Evolutionary conservation across 768 basidiomycete genomes (phyloP).

Genomic region (Mycena galericulata): DNA sequence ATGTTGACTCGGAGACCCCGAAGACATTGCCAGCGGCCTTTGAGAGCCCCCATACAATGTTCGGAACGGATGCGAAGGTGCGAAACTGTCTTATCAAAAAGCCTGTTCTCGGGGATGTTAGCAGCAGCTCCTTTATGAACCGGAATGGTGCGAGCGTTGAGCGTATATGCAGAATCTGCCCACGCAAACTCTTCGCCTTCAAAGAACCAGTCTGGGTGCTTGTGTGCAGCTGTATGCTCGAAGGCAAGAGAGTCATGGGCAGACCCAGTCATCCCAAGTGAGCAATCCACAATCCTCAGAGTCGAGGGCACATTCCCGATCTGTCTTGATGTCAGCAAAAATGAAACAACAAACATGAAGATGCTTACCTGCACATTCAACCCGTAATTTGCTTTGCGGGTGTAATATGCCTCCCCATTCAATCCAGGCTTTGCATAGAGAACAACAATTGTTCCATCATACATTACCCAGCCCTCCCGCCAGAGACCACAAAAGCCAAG

Average conservation of each 20-base stretch:
- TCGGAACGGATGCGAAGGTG: conserved; percentile 48
- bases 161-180: conserved; percentile 39
- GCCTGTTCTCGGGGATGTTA: conserved; percentile 37
- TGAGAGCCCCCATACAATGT: conserved; percentile 52
- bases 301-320: conserved; percentile 48
- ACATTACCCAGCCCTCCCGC: conserved; percentile 10
- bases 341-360: background rate
- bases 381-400: no score
- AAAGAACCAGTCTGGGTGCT: conserved; percentile 43
- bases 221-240: conserved; percentile 41
- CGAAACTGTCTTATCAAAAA: conserved; percentile 45
- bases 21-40: conserved; percentile 48
- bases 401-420: no score
- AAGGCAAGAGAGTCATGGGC: conserved; percentile 51
- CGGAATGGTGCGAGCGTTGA: no score
- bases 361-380: no score
- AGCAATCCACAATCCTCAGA: conserved; percentile 46
- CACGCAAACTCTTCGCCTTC: conserved; percentile 42
- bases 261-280: conserved; percentile 47
- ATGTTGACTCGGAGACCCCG: conserved; percentile 45
- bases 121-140: conserved; percentile 47
- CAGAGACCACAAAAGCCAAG: background rate
- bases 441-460: background rate
- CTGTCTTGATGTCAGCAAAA: no score
- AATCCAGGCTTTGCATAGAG: no score